Evolutionary conservation across 306 rosid genomes (phyloP).

Genomic region (Cyclanthera cordifolia): DNA sequence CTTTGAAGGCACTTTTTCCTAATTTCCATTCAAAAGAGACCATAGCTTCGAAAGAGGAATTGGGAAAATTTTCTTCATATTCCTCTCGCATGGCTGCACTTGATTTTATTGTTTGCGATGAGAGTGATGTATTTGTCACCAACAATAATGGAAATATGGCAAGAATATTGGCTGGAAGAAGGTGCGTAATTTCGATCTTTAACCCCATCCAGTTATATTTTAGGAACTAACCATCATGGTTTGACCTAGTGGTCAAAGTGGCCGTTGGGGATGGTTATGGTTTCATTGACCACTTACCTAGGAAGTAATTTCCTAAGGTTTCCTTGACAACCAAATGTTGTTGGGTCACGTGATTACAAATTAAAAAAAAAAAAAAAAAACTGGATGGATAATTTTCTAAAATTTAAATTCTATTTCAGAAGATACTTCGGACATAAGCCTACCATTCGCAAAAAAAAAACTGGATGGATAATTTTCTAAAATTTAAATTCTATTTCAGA

Average conservation of each 20-base stretch:
- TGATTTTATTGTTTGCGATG: constrained; percentile 86
- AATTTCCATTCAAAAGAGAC: constrained; percentile 84
- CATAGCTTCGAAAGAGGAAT: constrained; percentile 64
- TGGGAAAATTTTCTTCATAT: constrained; percentile 70
- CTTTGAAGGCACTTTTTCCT: constrained; percentile 75
- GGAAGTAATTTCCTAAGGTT: too few relatives aligned
- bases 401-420: constrained; percentile 36
- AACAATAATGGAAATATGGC: constrained; percentile 99
- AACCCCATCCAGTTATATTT: neutral
- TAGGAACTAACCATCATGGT: neutral
- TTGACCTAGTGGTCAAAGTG: too few relatives aligned
- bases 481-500: constrained; percentile 36
- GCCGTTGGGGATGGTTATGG: too few relatives aligned
- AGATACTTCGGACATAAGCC: constrained; percentile 97
- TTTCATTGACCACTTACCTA: too few relatives aligned
- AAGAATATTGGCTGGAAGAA: constrained; percentile 85
- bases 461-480: neutral
- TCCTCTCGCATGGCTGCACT: constrained; percentile 99
- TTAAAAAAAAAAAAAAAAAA: too few relatives aligned
- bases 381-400: neutral
- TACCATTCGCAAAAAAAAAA: too few relatives aligned
- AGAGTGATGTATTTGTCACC: constrained; percentile 93
- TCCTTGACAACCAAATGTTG: too few relatives aligned
- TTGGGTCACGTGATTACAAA: too few relatives aligned
- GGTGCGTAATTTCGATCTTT: constrained; percentile 29